These are phyloP conservation scores for Calonectria pteridis DNA, from an alignment of 2,329 filamentous ascomycete species.

Conservation along the genomic window DNA sequence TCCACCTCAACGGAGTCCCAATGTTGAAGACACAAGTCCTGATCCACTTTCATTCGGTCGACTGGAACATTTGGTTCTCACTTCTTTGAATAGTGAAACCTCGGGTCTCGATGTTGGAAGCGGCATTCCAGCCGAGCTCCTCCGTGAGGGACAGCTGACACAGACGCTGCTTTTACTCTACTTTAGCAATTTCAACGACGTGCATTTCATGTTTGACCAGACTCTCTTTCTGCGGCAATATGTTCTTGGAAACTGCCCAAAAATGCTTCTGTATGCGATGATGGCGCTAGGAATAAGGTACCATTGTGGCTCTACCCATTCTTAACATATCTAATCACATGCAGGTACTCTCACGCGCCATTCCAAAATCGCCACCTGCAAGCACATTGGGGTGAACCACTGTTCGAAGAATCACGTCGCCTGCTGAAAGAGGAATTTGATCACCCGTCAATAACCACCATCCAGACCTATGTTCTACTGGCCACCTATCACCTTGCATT, in stretches of 20 bases:
- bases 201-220: conserved; percentile 29
- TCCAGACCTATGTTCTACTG: conserved; percentile 5
- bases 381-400: conserved; percentile 1
- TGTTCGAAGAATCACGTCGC: background rate
- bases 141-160: conserved; percentile 24
- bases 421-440: conserved; percentile 3
- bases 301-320: background rate
- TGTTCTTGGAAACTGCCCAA: conserved; percentile 11
- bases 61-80: background rate
- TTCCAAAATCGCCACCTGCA: background rate
- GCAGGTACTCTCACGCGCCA: conserved; percentile 12
- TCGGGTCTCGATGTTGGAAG: conserved; percentile 16
- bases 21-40: background rate
- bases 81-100: conserved; percentile 7
- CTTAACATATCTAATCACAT: background rate
- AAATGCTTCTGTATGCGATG: conserved; percentile 11
- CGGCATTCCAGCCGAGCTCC: conserved; percentile 19
- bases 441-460: background rate
- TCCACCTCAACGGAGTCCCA: background rate
- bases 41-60: background rate
- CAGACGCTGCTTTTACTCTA: conserved; percentile 24
- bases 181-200: conserved; percentile 28
- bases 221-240: conserved; percentile 18
- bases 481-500: conserved; percentile 10
- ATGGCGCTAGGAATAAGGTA: conserved; percentile 19